Evolutionary conservation across 345 rosid species (phyloP).

Genomic region (thale cress (Arabidopsis thaliana)): DNA sequence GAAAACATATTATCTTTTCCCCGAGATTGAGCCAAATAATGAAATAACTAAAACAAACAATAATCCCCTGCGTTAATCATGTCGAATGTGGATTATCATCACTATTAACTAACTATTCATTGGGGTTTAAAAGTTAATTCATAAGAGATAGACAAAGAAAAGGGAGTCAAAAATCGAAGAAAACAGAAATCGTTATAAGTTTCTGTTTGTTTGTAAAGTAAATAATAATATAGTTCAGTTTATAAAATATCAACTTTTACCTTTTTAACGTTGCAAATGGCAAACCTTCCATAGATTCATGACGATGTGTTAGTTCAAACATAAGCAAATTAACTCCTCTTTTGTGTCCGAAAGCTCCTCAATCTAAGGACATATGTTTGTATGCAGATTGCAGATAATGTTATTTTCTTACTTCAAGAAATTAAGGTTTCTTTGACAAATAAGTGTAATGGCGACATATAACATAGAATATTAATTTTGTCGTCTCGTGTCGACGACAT

Average conservation of each 20-base stretch:
- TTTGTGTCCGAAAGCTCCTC: conserved; percentile 38
- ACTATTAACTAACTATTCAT: background rate
- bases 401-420: conserved; percentile 22
- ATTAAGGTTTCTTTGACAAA: conserved; percentile 31
- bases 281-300: conserved; percentile 29
- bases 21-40: conserved; percentile 1
- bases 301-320: conserved; percentile 19
- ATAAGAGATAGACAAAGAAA: background rate
- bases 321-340: background rate
- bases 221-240: background rate
- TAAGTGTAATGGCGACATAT: conserved; percentile 29
- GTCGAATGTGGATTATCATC: conserved; percentile 32
- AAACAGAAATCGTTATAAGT: background rate
- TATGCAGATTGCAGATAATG: conserved; percentile 18
- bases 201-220: background rate
- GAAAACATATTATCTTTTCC: conserved; percentile 3
- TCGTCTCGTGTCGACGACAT: background rate
- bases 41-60: background rate
- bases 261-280: conserved; percentile 20
- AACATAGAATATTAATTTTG: no score
- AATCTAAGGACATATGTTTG: conserved; percentile 41
- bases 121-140: background rate
- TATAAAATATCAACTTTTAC: background rate
- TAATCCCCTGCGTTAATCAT: conserved; percentile 18
- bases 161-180: background rate